These are phyloP conservation scores for Sparassis latifolia DNA, from an alignment of 1,284 basidiomycete genomes.

Conservation along the genomic window DNA sequence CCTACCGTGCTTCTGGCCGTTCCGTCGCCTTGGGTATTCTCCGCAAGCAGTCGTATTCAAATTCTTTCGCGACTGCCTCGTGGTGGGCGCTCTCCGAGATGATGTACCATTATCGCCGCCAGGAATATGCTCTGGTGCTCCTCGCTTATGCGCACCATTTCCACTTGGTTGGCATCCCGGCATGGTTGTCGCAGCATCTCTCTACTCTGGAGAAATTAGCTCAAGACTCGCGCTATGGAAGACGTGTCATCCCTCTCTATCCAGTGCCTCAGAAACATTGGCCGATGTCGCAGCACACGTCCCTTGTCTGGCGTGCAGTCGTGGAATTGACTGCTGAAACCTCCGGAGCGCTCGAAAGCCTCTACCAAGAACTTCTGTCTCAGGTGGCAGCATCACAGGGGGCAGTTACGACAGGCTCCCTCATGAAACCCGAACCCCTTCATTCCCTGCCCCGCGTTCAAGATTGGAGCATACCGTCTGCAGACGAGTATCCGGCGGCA, in stretches of 20 bases:
- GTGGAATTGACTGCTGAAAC: slow-evolving; percentile 13
- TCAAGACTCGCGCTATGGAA: too few relatives aligned
- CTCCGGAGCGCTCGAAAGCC: slow-evolving; percentile 8
- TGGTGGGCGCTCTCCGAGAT: slow-evolving; percentile 34
- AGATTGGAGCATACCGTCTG: not conserved
- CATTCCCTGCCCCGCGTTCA: not conserved
- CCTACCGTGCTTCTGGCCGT: slow-evolving; percentile 8
- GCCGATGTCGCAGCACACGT: slow-evolving; percentile 28
- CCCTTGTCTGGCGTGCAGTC: slow-evolving; percentile 31
- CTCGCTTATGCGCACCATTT: slow-evolving; percentile 28
- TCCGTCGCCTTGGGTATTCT: slow-evolving; percentile 11
- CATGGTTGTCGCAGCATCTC: slow-evolving; percentile 1
- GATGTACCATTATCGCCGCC: slow-evolving; percentile 23
- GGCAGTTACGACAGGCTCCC: not conserved
- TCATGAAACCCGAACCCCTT: not conserved
- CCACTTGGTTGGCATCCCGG: slow-evolving; percentile 29
- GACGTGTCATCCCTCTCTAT: too few relatives aligned
- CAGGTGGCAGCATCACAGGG: slow-evolving; percentile 8
- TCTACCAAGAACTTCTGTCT: slow-evolving; percentile 25
- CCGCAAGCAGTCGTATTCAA: slow-evolving; percentile 13
- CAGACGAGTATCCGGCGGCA: slow-evolving; percentile 1
- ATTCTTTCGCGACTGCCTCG: slow-evolving; percentile 7
- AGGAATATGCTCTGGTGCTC: slow-evolving; percentile 16
- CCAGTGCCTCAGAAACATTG: slow-evolving; percentile 19
- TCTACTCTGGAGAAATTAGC: too few relatives aligned